Conservation (phyloP, 768 basidiomycete genomes). For the Candolleomyces eurysporus region DNA sequence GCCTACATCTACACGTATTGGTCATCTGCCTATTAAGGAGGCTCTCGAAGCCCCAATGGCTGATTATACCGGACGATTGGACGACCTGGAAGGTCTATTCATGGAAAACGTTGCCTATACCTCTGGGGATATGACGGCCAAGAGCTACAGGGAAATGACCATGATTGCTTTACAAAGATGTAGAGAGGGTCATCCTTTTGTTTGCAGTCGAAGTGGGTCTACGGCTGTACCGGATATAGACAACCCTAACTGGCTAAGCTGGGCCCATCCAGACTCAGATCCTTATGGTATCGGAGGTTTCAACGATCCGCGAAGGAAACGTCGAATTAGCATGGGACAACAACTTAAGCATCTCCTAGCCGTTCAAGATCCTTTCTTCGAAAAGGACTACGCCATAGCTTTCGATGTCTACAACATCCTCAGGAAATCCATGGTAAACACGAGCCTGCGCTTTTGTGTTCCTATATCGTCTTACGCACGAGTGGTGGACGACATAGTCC, state of each 20-base stretch:
- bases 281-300: background rate
- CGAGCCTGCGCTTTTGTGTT: background rate
- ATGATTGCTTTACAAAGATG: background rate
- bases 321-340: background rate
- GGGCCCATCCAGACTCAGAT: background rate
- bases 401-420: background rate
- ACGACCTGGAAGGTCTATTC: background rate
- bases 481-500: background rate
- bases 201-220: background rate
- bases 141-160: background rate
- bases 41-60: background rate
- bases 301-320: background rate
- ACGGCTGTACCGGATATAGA: background rate
- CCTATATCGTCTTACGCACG: background rate
- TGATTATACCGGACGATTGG: background rate
- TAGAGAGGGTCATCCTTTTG: background rate
- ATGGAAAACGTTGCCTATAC: conserved; percentile 3
- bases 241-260: background rate
- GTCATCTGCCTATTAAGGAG: background rate
- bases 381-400: background rate
- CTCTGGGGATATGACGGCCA: background rate
- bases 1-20: background rate
- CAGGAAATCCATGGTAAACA: background rate
- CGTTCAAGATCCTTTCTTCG: background rate
- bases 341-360: background rate